A percentile compares a stretch with the other conserved stretches of the same genome.
Evolutionary conservation across 345 rosid species (phyloP).

Genomic region (Hibiscus trionum): DNA sequence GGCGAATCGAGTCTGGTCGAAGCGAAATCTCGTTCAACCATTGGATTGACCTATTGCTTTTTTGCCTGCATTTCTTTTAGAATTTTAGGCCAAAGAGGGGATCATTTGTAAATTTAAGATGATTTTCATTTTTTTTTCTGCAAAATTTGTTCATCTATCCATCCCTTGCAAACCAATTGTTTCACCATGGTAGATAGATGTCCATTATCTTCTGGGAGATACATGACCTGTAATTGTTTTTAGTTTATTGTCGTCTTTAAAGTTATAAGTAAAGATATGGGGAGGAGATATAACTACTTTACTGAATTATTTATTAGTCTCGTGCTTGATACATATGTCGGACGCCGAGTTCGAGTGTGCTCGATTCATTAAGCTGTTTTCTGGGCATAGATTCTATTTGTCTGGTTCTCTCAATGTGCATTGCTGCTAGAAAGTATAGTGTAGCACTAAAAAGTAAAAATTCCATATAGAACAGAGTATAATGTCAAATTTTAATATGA

Average conservation of each 20-base stretch:
- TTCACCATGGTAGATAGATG: not conserved
- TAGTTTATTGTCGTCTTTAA: too few relatives aligned
- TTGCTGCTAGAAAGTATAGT: not conserved
- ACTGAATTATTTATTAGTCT: not conserved
- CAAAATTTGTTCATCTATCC: not conserved
- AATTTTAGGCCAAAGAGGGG: not conserved
- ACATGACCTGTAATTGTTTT: not conserved
- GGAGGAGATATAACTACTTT: not conserved
- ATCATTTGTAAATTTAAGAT: not conserved
- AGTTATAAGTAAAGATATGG: too few relatives aligned
- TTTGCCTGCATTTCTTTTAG: not conserved
- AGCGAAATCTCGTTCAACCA: not conserved
- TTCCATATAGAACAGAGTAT: too few relatives aligned
- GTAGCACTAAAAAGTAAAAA: too few relatives aligned
- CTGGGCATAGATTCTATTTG: not conserved
- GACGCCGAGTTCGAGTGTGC: not conserved
- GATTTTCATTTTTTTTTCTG: not conserved
- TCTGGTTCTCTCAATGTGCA: too few relatives aligned
- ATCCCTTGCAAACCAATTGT: not conserved
- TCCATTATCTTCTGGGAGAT: not conserved
- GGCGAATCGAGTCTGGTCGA: not conserved
- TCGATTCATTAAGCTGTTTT: constrained; percentile 8
- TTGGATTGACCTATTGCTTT: not conserved
- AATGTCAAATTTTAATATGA: too few relatives aligned
- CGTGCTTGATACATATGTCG: not conserved